Conservation (phyloP, 2,329 filamentous ascomycete genomes). For the Aspergillus tubingensis region DNA sequence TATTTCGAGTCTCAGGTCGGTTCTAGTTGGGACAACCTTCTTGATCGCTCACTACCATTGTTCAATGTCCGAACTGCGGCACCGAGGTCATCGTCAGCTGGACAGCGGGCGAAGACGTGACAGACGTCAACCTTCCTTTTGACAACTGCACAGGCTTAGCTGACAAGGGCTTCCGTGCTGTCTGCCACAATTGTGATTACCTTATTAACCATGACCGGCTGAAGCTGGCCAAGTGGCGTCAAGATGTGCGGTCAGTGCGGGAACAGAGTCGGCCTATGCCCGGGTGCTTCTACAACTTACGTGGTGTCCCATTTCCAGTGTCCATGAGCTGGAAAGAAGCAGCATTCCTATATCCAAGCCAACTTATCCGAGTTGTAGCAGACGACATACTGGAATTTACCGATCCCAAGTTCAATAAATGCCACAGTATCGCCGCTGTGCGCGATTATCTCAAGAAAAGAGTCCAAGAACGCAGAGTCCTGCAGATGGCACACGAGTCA, state of each 20-base stretch:
- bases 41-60: slow-evolving; percentile 52
- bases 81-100: slow-evolving; percentile 20
- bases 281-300: slow-evolving; percentile 63
- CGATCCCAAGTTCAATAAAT: neutral
- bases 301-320: slow-evolving; percentile 49
- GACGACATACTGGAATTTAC: neutral
- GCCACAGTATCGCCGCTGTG: slow-evolving; percentile 31
- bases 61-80: slow-evolving; percentile 60
- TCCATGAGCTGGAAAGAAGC: slow-evolving; percentile 17
- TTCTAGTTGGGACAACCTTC: slow-evolving; percentile 60
- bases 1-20: slow-evolving; percentile 41
- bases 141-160: slow-evolving; percentile 32
- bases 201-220: slow-evolving; percentile 60
- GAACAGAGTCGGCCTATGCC: slow-evolving; percentile 59
- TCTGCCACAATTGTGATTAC: slow-evolving; percentile 55
- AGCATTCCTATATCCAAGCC: neutral
- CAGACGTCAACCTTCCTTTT: slow-evolving; percentile 15
- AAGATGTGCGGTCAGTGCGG: slow-evolving; percentile 56
- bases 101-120: slow-evolving; percentile 10
- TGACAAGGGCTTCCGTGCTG: slow-evolving; percentile 49
- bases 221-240: slow-evolving; percentile 61
- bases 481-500: slow-evolving; percentile 33
- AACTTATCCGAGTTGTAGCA: neutral
- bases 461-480: slow-evolving; percentile 39
- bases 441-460: slow-evolving; percentile 53